Percentiles rank a stretch among this genome's conserved stretches.
These are phyloP conservation scores for Paraurostyla sp. DNA, from an alignment of 73 alveolate species.

Conservation along the genomic window DNA sequence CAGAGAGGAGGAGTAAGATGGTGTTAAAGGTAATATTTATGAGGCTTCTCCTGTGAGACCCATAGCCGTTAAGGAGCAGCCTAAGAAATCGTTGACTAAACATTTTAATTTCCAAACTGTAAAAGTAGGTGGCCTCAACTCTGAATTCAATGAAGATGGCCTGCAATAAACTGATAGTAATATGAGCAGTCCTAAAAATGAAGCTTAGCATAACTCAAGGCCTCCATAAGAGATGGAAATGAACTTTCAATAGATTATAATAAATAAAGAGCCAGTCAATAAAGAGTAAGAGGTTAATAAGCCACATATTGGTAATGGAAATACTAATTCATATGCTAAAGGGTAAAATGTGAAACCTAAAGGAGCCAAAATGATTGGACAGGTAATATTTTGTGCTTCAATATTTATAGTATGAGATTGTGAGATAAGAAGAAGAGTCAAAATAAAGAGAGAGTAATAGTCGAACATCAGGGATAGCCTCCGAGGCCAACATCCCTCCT, in stretches of 20 bases:
- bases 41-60: conserved; percentile 61
- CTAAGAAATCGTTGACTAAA: conserved; percentile 30
- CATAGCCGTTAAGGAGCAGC: neutral
- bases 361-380: conserved; percentile 36
- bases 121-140: conserved; percentile 22
- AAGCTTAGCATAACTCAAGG: neutral
- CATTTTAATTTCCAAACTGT: conserved; percentile 32
- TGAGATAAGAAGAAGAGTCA: conserved; percentile 22
- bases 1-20: conserved; percentile 41
- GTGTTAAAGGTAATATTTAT: conserved; percentile 23
- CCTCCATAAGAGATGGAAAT: conserved; percentile 27
- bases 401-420: conserved; percentile 29
- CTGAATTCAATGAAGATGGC: conserved; percentile 31
- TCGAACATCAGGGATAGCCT: conserved; percentile 42
- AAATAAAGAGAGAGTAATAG: neutral
- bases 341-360: too few relatives aligned
- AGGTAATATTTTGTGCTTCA: neutral
- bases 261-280: neutral
- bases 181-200: conserved; percentile 28
- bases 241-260: neutral
- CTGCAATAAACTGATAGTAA: neutral
- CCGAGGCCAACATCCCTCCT: conserved; percentile 54
- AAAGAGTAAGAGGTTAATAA: conserved; percentile 1
- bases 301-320: too few relatives aligned
- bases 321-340: too few relatives aligned